Conservation (phyloP, 257 asterid genomes). For the Solanum microdontum region DNA sequence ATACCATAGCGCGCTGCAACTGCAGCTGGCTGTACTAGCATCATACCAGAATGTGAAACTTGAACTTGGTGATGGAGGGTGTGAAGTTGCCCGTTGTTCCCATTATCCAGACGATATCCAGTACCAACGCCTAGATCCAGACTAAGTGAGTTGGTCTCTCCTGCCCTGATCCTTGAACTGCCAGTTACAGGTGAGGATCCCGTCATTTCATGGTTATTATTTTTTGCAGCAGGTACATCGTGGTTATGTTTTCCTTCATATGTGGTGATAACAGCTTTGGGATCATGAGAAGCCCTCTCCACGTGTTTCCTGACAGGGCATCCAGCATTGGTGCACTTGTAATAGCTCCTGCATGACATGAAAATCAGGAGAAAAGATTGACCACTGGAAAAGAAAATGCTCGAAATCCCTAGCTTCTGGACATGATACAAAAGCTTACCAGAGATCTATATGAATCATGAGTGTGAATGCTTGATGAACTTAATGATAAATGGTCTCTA, state of each 20-base stretch:
- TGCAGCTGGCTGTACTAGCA: slow-evolving; percentile 32
- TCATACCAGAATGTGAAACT: slow-evolving; percentile 20
- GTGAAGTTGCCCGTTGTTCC: slow-evolving; percentile 25
- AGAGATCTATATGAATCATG: background rate
- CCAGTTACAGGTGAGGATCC: slow-evolving; percentile 26
- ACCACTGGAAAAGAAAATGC: background rate
- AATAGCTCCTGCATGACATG: slow-evolving; percentile 68
- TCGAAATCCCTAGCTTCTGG: background rate
- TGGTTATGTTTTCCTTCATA: slow-evolving; percentile 97
- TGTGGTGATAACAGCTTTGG: slow-evolving; percentile 92
- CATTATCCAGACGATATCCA: slow-evolving; percentile 21
- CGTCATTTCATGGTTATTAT: slow-evolving; percentile 58
- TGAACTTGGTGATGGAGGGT: slow-evolving; percentile 16
- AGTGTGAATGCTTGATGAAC: background rate
- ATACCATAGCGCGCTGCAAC: slow-evolving; percentile 23
- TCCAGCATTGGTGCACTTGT: slow-evolving; percentile 84
- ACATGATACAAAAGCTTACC: background rate
- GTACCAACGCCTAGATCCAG: slow-evolving; percentile 87
- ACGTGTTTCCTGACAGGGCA: slow-evolving; percentile 97
- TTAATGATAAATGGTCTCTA: background rate
- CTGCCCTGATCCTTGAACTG: slow-evolving; percentile 35
- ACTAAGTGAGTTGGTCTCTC: slow-evolving; percentile 44
- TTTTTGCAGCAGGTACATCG: slow-evolving; percentile 66
- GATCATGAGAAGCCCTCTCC: slow-evolving; percentile 95
- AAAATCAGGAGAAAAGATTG: background rate